Evolutionary conservation across 2,329 filamentous ascomycete species (phyloP), one percentile per base, ranked within the genome.

Genomic region (Amauroascus verrucosus): DNA sequence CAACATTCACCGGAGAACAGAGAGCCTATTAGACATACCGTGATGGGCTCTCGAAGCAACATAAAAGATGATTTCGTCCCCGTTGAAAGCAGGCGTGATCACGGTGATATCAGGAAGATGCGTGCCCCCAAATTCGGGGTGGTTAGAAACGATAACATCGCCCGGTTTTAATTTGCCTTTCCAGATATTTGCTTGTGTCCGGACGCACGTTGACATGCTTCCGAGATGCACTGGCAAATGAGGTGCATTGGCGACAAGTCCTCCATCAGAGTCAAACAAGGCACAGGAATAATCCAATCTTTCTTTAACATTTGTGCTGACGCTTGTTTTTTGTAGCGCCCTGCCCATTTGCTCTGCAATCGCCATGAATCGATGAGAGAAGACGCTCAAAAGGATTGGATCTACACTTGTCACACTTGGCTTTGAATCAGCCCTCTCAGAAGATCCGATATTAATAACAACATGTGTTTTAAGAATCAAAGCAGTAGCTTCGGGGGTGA

Each of bases 281-380:
- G 85, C 85, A 60, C 85, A 89, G 1, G 83, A 86, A 64, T 87
- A 89, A 64, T 89, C 85, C 0, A 89, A 75, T 6, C 85, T 78
- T 63, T 88, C 84, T 64, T 87, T 87, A 61, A 90, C 85, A 61
- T 89, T 90, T 1, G 83, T 88, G 62, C 80, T 86, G 53, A 89
- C 84, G 64, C 83, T 86, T 0, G 85, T 89, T 72, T 89, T 90
- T 63, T 89, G 85, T 14, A 90, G 70, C 11, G 84, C 83, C 52
- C 84, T 74, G 0, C 86, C 86, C 86, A 91, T 90, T 63, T 90
- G 86, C 67, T 91, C 86, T 1, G 86, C 86, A 60, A 90, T 88
- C 6, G 84, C 83, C 86, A 90, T 91, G 69, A 91, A 91, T 6
- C 86, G 78, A 64, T 90, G 85, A 0, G 83, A 84, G 59, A 91